Conservation (phyloP, 2,329 filamentous ascomycete genomes). For the Eutypella sp. region DNA sequence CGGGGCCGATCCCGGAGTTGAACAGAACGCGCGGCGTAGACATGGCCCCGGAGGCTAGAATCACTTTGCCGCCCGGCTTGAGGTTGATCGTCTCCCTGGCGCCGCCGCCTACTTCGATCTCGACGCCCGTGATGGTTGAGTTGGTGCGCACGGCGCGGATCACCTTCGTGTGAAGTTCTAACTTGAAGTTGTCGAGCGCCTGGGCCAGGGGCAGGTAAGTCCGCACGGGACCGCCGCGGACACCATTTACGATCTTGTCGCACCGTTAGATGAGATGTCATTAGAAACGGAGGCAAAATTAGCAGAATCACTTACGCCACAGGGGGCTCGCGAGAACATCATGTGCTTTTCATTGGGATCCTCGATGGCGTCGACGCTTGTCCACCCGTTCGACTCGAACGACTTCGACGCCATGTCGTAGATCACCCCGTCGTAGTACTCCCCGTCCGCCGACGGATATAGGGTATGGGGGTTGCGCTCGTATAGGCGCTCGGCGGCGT, state of each 20-base stretch:
- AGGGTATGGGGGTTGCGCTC: slow-evolving; percentile 22
- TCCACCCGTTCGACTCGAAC: slow-evolving; percentile 11
- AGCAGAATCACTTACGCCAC: background rate
- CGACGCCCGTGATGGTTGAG: slow-evolving; percentile 47
- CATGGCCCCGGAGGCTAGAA: slow-evolving; percentile 52
- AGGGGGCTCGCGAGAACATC: slow-evolving; percentile 4
- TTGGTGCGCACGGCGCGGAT: slow-evolving; percentile 25
- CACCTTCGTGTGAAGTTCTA: slow-evolving; percentile 16
- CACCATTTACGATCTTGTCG: slow-evolving; percentile 27
- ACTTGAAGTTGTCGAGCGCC: slow-evolving; percentile 11
- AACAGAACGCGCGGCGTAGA: slow-evolving; percentile 52
- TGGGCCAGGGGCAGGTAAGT: slow-evolving; percentile 14
- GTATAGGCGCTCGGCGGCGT: slow-evolving; percentile 22
- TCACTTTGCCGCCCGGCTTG: slow-evolving; percentile 46
- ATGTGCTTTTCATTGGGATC: slow-evolving; percentile 13
- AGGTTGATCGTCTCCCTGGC: slow-evolving; percentile 47
- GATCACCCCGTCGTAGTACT: slow-evolving; percentile 12
- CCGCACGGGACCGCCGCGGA: slow-evolving; percentile 13
- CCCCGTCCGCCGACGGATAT: slow-evolving; percentile 20
- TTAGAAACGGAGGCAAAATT: slow-evolving; percentile 12
- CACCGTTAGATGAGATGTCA: slow-evolving; percentile 52
- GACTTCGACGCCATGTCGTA: slow-evolving; percentile 12
- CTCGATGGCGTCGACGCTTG: slow-evolving; percentile 6
- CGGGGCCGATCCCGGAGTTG: slow-evolving; percentile 51
- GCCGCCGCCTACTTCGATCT: slow-evolving; percentile 44